A percentile compares a stretch with the other conserved stretches of the same genome.
Evolutionary conservation across 345 rosid genomes (phyloP).

Genomic region (Melaleuca quinquenervia): DNA sequence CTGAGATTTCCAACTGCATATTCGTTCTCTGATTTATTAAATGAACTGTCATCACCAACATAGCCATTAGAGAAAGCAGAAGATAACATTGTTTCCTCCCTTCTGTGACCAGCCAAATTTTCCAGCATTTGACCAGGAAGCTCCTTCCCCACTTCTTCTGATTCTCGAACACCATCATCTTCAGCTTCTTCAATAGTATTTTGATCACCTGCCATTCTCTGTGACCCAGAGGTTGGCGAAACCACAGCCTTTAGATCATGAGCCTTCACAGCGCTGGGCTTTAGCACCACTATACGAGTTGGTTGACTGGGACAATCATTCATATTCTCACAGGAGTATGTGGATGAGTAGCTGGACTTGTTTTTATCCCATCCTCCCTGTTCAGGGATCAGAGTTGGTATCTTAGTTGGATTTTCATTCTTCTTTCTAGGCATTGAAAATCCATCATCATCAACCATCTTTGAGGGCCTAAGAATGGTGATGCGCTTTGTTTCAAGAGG

Average conservation of each 20-base stretch:
- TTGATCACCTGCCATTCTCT: conserved; percentile 22
- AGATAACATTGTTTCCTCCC: conserved; percentile 70
- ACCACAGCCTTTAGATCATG: conserved; percentile 31
- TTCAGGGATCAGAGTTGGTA: conserved; percentile 21
- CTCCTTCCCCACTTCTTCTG: conserved; percentile 54
- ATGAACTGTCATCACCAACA: conserved; percentile 78
- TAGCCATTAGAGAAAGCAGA: conserved; percentile 82
- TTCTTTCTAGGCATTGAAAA: conserved; percentile 27
- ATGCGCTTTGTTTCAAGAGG: conserved; percentile 71
- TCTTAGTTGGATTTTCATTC: conserved; percentile 35
- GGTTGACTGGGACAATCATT: conserved; percentile 60
- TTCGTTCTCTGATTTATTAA: conserved; percentile 56
- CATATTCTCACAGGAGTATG: conserved; percentile 20
- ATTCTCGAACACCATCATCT: conserved; percentile 42
- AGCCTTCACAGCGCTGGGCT: conserved; percentile 65
- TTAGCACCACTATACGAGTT: conserved; percentile 81
- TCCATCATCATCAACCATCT: conserved; percentile 49
- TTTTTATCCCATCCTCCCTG: conserved; percentile 31
- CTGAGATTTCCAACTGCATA: conserved; percentile 52
- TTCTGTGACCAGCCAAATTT: conserved; percentile 43
- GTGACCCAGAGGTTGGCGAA: conserved; percentile 41
- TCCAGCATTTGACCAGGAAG: conserved; percentile 42
- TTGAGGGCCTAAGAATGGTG: conserved; percentile 82
- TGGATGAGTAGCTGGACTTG: conserved; percentile 25
- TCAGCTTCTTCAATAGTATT: conserved; percentile 34